Evolutionary conservation across 1,284 basidiomycete genomes (phyloP).

Genomic region (Hemileia vastatrix): DNA sequence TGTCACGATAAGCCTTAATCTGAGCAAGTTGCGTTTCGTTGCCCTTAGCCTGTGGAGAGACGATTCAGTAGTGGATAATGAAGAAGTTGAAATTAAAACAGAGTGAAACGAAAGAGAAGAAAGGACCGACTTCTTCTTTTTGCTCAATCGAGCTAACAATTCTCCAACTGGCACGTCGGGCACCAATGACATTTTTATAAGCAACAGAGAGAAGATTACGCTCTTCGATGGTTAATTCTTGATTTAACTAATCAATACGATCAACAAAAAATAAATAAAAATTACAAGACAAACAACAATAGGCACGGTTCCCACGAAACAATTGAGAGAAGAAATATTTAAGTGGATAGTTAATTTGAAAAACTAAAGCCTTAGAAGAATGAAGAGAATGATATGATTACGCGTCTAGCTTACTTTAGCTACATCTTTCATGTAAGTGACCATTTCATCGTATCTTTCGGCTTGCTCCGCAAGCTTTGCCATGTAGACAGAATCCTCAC

Average conservation of each 20-base stretch:
- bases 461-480: constrained; percentile 72
- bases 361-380: no score
- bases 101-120: background rate
- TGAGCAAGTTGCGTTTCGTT: constrained; percentile 36
- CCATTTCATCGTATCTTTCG: constrained; percentile 93
- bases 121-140: constrained; percentile 46
- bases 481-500: constrained; percentile 97
- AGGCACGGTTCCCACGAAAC: no score
- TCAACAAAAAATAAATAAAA: background rate
- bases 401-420: constrained; percentile 47
- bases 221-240: constrained; percentile 49
- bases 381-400: no score
- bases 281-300: no score
- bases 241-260: constrained; percentile 29
- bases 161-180: constrained; percentile 49
- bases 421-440: constrained; percentile 97
- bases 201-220: constrained; percentile 50
- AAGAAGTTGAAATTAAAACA: background rate
- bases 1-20: constrained; percentile 43
- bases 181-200: constrained; percentile 50
- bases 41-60: constrained; percentile 32
- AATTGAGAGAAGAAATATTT: no score
- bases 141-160: constrained; percentile 50
- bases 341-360: no score
- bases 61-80: background rate